Evolutionary conservation across 139 green algal genomes (phyloP).

Genomic region (Chlorella sp.): DNA sequence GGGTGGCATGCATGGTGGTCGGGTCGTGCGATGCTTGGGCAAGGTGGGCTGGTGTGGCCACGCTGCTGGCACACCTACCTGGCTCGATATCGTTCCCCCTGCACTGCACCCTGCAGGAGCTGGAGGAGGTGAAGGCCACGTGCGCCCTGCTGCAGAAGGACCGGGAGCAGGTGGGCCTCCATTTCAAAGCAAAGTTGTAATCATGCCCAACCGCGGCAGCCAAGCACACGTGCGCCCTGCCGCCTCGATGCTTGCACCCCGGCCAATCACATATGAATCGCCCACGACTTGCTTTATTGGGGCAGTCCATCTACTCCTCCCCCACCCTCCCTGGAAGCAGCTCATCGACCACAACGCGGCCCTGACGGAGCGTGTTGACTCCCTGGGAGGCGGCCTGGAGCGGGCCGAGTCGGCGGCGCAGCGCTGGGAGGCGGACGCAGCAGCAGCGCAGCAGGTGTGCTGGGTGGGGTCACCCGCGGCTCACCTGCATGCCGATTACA

Average conservation of each 20-base stretch:
- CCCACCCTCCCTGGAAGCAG: no score
- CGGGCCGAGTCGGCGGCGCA: neutral
- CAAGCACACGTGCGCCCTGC: no score
- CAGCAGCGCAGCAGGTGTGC: neutral
- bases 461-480: neutral
- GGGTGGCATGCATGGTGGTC: neutral
- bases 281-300: no score
- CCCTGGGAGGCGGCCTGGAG: neutral
- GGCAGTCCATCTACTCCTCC: no score
- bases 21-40: neutral
- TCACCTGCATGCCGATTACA: neutral
- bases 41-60: no score
- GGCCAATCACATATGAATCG: no score
- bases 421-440: neutral
- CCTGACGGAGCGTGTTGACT: slow-evolving; percentile 14
- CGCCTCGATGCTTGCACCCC: no score
- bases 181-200: no score
- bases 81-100: neutral
- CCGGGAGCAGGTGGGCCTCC: neutral
- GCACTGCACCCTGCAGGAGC: neutral
- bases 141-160: slow-evolving; percentile 32
- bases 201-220: no score
- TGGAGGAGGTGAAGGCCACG: slow-evolving; percentile 24
- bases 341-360: slow-evolving; percentile 30
- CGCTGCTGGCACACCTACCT: neutral